phyloP scores from a whole-genome alignment of 2,329 filamentous ascomycete species.

The Epichloe scottii region DNA sequence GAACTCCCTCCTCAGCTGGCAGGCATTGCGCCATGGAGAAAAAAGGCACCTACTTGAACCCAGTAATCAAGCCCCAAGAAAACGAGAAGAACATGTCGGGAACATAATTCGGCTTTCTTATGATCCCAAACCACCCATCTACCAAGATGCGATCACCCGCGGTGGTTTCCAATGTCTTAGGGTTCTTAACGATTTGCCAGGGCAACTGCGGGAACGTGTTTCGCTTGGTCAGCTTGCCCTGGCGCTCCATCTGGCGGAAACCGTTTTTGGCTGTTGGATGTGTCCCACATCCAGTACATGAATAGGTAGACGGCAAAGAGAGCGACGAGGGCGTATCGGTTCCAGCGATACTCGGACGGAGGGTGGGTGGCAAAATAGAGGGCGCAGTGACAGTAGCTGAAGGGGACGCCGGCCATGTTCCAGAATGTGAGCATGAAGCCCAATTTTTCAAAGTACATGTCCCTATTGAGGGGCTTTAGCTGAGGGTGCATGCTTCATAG shows the following conservation, averaged over 20 bases:
- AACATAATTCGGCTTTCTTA: constrained; percentile 49
- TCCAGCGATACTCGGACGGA: constrained; percentile 66
- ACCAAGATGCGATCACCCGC: constrained; percentile 59
- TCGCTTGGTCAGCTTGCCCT: constrained; percentile 53
- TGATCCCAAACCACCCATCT: constrained; percentile 73
- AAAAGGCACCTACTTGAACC: constrained; percentile 25
- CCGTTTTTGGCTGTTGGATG: constrained; percentile 86
- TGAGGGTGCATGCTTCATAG: too few relatives aligned
- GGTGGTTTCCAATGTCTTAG: constrained; percentile 60
- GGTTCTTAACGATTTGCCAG: constrained; percentile 73
- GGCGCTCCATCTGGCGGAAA: constrained; percentile 66
- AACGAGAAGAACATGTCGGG: constrained; percentile 37
- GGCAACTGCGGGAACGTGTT: constrained; percentile 83
- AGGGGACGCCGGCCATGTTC: constrained; percentile 83
- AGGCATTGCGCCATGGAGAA: too few relatives aligned
- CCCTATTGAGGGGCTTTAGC: constrained; percentile 19
- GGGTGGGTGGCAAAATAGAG: constrained; percentile 79
- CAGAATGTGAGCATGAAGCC: constrained; percentile 98
- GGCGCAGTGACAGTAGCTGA: constrained; percentile 89
- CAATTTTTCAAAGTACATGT: constrained; percentile 96
- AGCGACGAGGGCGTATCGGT: constrained; percentile 49
- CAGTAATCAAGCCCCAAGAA: constrained; percentile 38
- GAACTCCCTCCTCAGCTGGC: too few relatives aligned
- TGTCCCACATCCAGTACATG: constrained; percentile 88
- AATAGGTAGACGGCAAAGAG: constrained; percentile 65